Evolutionary conservation across 305 asterid genomes (phyloP), one percentile per base, ranked within the genome.

Genomic region (Andrographis paniculata): DNA sequence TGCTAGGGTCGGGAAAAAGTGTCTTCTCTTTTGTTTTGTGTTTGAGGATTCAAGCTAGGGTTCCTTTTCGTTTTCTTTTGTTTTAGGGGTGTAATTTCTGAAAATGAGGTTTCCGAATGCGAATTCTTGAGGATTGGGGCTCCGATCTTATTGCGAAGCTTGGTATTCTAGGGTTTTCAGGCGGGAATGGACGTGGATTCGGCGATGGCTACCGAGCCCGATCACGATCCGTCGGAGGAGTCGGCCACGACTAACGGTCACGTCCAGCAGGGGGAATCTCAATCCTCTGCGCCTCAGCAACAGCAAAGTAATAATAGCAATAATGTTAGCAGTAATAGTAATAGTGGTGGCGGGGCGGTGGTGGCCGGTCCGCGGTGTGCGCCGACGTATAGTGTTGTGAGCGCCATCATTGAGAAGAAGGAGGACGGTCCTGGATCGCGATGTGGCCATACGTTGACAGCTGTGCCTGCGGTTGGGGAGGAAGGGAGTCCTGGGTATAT

Each of bases 361-460:
- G 75, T 55, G 64, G 78, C 67, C 17, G 84, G 96, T 16, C 94
- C 99, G 18, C 82, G 99, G 49, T 83, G 94, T 63, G 99, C 99
- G 27, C 99, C 99, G n/a, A 68, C 63, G 7, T 87, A 87, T 38
- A 64, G 79, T 41, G 89, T 68, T 49, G 99, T 87, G 63, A 80
- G 71, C 51, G 77, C 95, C 44, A 59, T 77, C 50, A 44, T 83
- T 21, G 99, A 87, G 57, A 83, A 89, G 82, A 70, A 80, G 61
- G 96, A 91, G 62, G 99, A 91, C 52, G 99, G 99, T n/a, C 93
- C 99, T 0, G 99, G 99, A 9, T 89, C 99, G 41, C 57, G 99
- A 62, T 91, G 99, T 39, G 99, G 99, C 9, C 96, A 86, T 73
- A 91, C 99, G 14, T 72, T 91, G 52, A 91, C 99, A 24, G 84